Evolutionary conservation across 495 filamentous ascomycete species (phyloP).

Genomic region (Cercophora newfieldiana): DNA sequence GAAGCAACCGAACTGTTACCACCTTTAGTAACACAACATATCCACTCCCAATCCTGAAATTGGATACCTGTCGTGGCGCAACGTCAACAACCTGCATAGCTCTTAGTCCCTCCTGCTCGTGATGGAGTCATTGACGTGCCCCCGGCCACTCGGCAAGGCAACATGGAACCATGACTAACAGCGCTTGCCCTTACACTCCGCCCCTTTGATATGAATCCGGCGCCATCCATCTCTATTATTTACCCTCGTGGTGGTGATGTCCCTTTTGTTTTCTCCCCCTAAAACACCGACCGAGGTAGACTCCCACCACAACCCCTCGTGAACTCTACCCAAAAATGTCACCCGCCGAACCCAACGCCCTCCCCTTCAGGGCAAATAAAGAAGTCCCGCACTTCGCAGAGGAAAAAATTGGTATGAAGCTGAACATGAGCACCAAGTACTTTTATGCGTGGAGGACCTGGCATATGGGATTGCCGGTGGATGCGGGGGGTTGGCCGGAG

Average conservation of each 20-base stretch:
- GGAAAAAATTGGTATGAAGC: conserved; percentile 56
- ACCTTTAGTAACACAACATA: no score
- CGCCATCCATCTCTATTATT: neutral
- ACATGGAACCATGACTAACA: neutral
- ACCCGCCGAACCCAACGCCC: conserved; percentile 24
- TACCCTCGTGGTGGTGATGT: neutral
- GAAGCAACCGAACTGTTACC: no score
- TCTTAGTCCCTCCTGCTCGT: no score
- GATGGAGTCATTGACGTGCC: neutral
- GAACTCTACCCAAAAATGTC: conserved; percentile 12
- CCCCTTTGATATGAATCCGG: neutral
- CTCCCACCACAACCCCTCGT: neutral
- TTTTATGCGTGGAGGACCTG: conserved; percentile 57
- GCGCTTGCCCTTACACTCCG: neutral
- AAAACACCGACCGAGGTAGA: neutral
- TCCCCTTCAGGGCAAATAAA: conserved; percentile 23
- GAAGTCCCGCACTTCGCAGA: conserved; percentile 24
- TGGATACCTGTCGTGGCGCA: no score
- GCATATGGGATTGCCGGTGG: conserved; percentile 54
- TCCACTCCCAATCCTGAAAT: no score
- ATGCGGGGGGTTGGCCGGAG: conserved; percentile 61
- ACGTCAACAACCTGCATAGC: neutral
- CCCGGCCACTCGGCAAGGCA: neutral
- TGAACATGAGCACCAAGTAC: conserved; percentile 52
- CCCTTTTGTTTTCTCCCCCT: neutral